Conservation (phyloP, 805 yeast species). For the Ogataea pini region DNA sequence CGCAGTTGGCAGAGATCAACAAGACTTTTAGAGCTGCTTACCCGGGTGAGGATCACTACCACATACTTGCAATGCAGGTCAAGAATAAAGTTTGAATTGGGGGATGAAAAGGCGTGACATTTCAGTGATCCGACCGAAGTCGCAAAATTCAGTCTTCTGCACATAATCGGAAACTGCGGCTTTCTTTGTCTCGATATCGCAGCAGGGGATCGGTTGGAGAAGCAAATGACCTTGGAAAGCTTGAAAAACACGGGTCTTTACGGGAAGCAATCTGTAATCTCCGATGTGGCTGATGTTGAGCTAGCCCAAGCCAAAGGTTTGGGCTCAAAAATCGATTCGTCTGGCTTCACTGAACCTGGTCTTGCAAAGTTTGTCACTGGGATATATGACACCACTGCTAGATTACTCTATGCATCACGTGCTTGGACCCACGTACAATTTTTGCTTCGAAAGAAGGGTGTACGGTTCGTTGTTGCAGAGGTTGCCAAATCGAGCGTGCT, state of each 20-base stretch:
- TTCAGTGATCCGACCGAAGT: constrained; percentile 23
- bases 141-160: constrained; percentile 16
- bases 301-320: constrained; percentile 34
- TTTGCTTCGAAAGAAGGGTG: constrained; percentile 32
- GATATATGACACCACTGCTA: constrained; percentile 31
- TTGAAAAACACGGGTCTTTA: constrained; percentile 31
- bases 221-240: constrained; percentile 17
- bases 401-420: constrained; percentile 34
- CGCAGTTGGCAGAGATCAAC: constrained; percentile 40
- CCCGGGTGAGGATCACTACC: constrained; percentile 36
- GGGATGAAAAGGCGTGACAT: constrained; percentile 20
- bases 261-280: constrained; percentile 29
- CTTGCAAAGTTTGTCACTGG: constrained; percentile 16
- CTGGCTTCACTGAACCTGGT: constrained; percentile 12
- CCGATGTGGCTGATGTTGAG: constrained; percentile 27
- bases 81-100: constrained; percentile 18
- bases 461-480: constrained; percentile 34
- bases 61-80: constrained; percentile 26
- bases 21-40: constrained; percentile 39
- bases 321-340: constrained; percentile 23
- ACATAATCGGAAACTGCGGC: constrained; percentile 28
- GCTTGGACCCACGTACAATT: constrained; percentile 31
- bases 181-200: constrained; percentile 25
- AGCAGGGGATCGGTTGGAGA: constrained; percentile 20
- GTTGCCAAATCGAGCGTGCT: constrained; percentile 19